A percentile compares a stretch with the other conserved stretches of the same genome.
phyloP scores from a whole-genome alignment of 2,329 filamentous ascomycete genomes.

The Nemania sp. region DNA sequence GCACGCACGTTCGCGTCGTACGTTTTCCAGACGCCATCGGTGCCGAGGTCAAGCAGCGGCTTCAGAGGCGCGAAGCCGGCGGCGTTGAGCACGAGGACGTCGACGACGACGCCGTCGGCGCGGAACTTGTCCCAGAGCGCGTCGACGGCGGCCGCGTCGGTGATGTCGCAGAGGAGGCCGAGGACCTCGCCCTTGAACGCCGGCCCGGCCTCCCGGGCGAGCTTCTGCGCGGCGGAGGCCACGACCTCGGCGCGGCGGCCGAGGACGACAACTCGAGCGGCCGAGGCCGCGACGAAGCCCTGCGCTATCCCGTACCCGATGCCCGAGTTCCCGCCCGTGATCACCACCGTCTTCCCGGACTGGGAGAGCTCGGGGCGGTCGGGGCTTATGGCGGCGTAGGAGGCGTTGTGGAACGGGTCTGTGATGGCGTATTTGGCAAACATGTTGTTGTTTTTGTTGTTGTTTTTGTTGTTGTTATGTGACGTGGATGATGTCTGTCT shows the following conservation, averaged over 20 bases:
- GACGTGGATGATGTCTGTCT: no score
- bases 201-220: constrained; percentile 22
- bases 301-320: constrained; percentile 68
- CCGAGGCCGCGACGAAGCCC: constrained; percentile 53
- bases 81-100: constrained; percentile 45
- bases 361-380: constrained; percentile 46
- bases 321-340: constrained; percentile 69
- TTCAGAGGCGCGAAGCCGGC: constrained; percentile 20
- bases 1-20: constrained; percentile 40
- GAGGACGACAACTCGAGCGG: constrained; percentile 45
- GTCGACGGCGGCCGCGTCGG: constrained; percentile 31
- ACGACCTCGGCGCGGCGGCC: constrained; percentile 44
- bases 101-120: constrained; percentile 34
- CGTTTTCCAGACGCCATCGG: constrained; percentile 33
- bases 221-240: constrained; percentile 35
- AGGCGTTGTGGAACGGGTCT: constrained; percentile 40
- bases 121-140: constrained; percentile 40
- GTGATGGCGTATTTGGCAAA: constrained; percentile 29
- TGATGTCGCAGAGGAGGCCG: constrained; percentile 34
- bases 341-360: constrained; percentile 58
- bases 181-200: constrained; percentile 23
- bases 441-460: neutral
- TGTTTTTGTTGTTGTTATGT: neutral
- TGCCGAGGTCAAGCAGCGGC: constrained; percentile 34
- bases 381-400: constrained; percentile 47